phyloP scores from a whole-genome alignment of 345 rosid species.

The Eucalyptus polybractea region DNA sequence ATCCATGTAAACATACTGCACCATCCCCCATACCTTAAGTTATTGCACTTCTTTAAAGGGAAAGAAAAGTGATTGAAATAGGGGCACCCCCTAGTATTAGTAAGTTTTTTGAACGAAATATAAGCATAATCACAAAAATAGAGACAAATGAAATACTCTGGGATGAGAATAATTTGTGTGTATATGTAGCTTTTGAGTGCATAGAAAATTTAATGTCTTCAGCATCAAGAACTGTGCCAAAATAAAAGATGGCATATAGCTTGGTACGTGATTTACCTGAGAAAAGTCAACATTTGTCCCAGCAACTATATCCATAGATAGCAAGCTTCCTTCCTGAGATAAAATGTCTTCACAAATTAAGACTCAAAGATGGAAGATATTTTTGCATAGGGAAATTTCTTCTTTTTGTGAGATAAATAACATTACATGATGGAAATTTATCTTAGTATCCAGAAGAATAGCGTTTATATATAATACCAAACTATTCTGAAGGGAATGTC shows the following conservation, averaged over 20 bases:
- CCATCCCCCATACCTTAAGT: neutral
- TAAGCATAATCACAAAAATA: neutral
- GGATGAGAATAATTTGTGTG: neutral
- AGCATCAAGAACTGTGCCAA: neutral
- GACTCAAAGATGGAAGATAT: neutral
- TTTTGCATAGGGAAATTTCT: neutral
- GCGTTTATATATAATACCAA: neutral
- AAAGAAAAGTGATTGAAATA: neutral
- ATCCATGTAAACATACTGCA: conserved; percentile 75
- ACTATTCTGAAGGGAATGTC: neutral
- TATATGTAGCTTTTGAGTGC: neutral
- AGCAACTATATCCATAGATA: conserved; percentile 45
- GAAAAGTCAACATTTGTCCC: conserved; percentile 63
- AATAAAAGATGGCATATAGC: neutral
- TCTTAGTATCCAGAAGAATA: neutral
- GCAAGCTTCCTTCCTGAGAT: conserved; percentile 65
- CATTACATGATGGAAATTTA: neutral
- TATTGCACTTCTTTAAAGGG: neutral
- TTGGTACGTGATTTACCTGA: conserved; percentile 40
- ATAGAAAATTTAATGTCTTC: neutral
- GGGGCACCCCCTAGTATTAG: neutral
- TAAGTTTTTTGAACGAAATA: neutral
- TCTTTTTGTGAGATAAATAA: neutral
- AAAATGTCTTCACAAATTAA: neutral
- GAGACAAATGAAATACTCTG: neutral